phyloP scores from a whole-genome alignment of 139 green algal species.

The Volvox africanus region DNA sequence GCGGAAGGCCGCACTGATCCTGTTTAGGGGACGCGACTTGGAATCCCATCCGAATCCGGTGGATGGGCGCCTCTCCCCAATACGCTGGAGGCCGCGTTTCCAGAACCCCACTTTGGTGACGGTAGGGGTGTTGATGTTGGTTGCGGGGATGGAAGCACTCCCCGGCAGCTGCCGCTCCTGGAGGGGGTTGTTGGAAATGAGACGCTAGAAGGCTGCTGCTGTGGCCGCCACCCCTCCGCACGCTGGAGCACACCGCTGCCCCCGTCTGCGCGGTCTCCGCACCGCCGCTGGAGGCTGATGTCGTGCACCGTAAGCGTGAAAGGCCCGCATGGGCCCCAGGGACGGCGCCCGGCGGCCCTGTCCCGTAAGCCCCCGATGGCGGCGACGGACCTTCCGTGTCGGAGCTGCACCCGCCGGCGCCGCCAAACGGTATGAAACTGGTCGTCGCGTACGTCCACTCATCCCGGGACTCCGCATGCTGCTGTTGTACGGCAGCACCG shows the following conservation, averaged over 20 bases:
- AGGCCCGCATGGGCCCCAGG: not conserved
- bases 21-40: not conserved
- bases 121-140: slow-evolving; percentile 1
- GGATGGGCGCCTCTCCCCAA: slow-evolving; percentile 25
- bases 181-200: not conserved
- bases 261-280: not conserved
- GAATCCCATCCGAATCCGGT: slow-evolving; percentile 21
- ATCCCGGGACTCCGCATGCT: not conserved
- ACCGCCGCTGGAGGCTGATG: not conserved
- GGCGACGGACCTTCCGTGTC: slow-evolving; percentile 32
- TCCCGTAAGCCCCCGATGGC: not conserved
- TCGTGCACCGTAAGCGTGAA: no score
- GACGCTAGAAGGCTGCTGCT: slow-evolving; percentile 1
- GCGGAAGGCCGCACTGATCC: not conserved
- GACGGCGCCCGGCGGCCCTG: not conserved
- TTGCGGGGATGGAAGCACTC: not conserved
- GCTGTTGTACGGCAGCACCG: not conserved
- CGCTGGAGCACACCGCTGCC: not conserved
- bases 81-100: not conserved
- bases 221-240: not conserved
- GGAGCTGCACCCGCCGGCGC: slow-evolving; percentile 1
- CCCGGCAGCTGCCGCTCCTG: not conserved
- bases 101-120: not conserved
- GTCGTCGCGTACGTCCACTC: not conserved
- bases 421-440: slow-evolving; percentile 31